A percentile compares a stretch with the other conserved stretches of the same genome.
Conservation (phyloP, 352 stramenopile genomes). For the Phytophthora fragariae region DNA sequence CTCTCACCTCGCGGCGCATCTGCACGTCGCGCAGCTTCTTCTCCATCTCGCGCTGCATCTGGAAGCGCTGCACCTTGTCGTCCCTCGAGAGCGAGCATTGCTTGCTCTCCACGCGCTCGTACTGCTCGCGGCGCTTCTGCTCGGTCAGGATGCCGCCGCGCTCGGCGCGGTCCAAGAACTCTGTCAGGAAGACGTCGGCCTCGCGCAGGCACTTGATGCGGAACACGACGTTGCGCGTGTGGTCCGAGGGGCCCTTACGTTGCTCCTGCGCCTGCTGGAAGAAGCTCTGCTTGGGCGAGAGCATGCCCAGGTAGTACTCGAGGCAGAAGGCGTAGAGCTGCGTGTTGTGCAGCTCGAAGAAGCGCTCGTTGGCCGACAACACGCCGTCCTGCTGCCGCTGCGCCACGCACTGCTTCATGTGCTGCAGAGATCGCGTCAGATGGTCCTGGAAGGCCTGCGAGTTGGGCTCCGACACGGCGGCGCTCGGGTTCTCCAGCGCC, state of each 20-base stretch:
- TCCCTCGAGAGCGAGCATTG: conserved; percentile 73
- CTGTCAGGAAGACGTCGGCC: conserved; percentile 77
- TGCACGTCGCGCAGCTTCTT: conserved; percentile 69
- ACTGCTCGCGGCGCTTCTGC: conserved; percentile 78
- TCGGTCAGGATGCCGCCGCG: conserved; percentile 64
- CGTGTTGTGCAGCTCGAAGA: conserved; percentile 82
- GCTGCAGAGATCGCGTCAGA: conserved; percentile 26
- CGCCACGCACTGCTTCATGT: conserved; percentile 48
- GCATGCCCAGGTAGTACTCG: conserved; percentile 84
- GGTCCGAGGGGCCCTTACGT: conserved; percentile 42
- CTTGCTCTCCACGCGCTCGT: conserved; percentile 77
- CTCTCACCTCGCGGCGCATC: conserved; percentile 48
- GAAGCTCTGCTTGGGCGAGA: conserved; percentile 79
- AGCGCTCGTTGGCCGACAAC: conserved; percentile 75
- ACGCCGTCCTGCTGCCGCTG: conserved; percentile 73
- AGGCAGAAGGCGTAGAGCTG: conserved; percentile 86
- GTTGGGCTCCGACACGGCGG: conserved; percentile 29
- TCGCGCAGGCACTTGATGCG: conserved; percentile 76
- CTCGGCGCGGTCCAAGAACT: conserved; percentile 81
- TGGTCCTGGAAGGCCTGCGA: conserved; percentile 38
- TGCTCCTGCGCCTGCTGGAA: conserved; percentile 45
- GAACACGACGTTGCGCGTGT: conserved; percentile 68
- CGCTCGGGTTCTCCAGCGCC: conserved; percentile 24
- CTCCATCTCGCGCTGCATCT: conserved; percentile 80
- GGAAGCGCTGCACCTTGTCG: conserved; percentile 86